Evolutionary conservation across 148 eudicot species (phyloP).

Genomic region (Chenopodium quinoa): DNA sequence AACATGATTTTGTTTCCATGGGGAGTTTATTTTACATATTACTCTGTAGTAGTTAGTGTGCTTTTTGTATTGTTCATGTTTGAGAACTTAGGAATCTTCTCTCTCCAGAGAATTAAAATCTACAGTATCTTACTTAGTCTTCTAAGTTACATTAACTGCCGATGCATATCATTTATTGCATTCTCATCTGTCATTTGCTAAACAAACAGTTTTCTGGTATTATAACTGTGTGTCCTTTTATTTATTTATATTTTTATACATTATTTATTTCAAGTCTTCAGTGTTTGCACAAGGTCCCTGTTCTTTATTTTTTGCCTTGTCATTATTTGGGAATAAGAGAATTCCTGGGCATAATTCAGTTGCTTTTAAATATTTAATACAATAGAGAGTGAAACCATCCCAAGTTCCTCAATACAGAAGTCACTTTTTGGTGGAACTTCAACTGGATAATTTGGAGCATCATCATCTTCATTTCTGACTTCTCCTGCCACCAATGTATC

Average conservation of each 20-base stretch:
- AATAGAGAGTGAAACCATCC: slow-evolving; percentile 17
- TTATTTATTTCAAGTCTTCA: background rate
- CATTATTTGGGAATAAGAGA: background rate
- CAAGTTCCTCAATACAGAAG: slow-evolving; percentile 2
- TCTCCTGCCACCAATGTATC: slow-evolving; percentile 16
- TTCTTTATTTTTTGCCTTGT: background rate
- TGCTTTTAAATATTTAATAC: background rate
- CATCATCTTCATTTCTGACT: slow-evolving; percentile 8
- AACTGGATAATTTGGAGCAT: slow-evolving; percentile 23
- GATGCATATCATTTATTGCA: background rate
- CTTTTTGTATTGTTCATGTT: slow-evolving; percentile 1
- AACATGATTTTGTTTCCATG: background rate
- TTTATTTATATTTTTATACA: background rate
- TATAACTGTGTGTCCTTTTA: background rate
- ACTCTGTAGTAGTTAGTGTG: background rate
- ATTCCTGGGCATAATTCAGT: slow-evolving; percentile 4
- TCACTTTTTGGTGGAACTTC: slow-evolving; percentile 25
- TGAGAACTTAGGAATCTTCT: background rate
- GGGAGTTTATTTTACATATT: background rate
- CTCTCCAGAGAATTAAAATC: background rate
- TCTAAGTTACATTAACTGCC: background rate
- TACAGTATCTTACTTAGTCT: too few species aligned
- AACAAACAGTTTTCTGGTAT: background rate
- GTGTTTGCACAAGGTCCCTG: background rate
- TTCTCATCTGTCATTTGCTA: background rate